phyloP scores from a whole-genome alignment of 2,329 filamentous ascomycete species.

The Colletotrichum sp. region DNA sequence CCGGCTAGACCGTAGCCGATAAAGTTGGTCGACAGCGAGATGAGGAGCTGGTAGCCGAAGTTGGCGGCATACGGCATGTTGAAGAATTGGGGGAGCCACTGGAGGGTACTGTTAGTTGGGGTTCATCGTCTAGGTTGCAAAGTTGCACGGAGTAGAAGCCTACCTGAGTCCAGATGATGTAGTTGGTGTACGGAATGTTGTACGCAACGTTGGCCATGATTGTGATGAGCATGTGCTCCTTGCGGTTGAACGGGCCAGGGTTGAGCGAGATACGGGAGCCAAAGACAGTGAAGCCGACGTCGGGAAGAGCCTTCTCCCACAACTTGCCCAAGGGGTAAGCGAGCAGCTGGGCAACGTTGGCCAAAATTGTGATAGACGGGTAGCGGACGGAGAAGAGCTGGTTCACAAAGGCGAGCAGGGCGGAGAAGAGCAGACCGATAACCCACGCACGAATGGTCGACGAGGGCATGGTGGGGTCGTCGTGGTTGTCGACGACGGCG shows the following conservation, averaged over 20 bases:
- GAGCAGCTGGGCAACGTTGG: conserved; percentile 41
- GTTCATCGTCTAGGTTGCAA: not conserved
- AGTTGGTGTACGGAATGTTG: conserved; percentile 46
- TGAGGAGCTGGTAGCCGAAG: conserved; percentile 49
- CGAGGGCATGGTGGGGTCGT: conserved; percentile 37
- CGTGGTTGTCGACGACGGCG: conserved; percentile 44
- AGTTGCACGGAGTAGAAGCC: not conserved
- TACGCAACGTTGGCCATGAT: conserved; percentile 59
- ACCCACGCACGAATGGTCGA: conserved; percentile 42
- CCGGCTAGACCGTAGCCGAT: conserved; percentile 54
- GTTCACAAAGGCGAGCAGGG: conserved; percentile 36
- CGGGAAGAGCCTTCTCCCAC: conserved; percentile 39
- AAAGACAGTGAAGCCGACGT: conserved; percentile 33
- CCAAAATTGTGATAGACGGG: conserved; percentile 39
- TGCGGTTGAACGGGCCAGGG: conserved; percentile 55
- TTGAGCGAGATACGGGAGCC: conserved; percentile 45
- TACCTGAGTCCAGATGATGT: conserved; percentile 49
- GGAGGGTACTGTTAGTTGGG: not conserved
- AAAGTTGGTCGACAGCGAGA: conserved; percentile 51
- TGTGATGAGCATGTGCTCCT: conserved; percentile 59
- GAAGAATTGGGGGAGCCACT: conserved; percentile 42
- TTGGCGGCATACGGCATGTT: conserved; percentile 46
- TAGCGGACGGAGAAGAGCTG: conserved; percentile 42
- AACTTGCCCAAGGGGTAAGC: conserved; percentile 39
- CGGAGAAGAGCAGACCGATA: conserved; percentile 37